Evolutionary conservation across 2,329 filamentous ascomycete genomes (phyloP), one percentile per base, ranked within the genome.

Genomic region (Paecilomyces sp.): DNA sequence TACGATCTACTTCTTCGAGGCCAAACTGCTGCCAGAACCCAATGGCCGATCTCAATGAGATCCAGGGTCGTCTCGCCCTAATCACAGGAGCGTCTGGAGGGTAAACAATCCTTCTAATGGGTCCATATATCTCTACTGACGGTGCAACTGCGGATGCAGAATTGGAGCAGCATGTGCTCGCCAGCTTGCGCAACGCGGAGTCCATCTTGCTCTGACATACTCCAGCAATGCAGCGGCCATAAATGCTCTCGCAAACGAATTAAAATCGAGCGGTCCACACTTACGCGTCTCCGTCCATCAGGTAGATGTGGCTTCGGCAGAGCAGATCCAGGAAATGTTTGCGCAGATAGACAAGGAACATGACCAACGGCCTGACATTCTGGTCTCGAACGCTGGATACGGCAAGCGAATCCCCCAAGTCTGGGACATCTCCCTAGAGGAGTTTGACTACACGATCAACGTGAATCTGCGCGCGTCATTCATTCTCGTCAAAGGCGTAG

Each of bases 331-430:
- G 51, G 68, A 71, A 3, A 78, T 88, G 64, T 86, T 85, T 59
- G 65, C 75, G 13, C 79, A 85, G 58, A 82, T 88, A 52, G 73
- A 79, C 55, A 67, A 73, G 0, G 67, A 81, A 56, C 85, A 88
- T 67, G 77, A 76, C 11, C 77, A 82, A 59, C 77, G 78, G 1
- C 84, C 85, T 0, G 84, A 88, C 66, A 88, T 90, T 24, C 75
- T 89, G 2, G 71, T 90, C 28, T 83, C 82, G 9, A 90, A 90
- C 66, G 87, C 87, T 1, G 87, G 86, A 0, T 81, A 87, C 63
- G 86, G 86, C 50, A 85, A 85, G 67, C 79, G 85, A n/a, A 82
- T 86, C 59, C 71, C 75, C 0, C 71, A 79, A 25, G 78, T 85
- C 55, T 76, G 80, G 67, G 85, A 88, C 60, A 87, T 88, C 61